phyloP scores from a whole-genome alignment of 768 basidiomycete genomes.

The Leccinum rimulosum region DNA sequence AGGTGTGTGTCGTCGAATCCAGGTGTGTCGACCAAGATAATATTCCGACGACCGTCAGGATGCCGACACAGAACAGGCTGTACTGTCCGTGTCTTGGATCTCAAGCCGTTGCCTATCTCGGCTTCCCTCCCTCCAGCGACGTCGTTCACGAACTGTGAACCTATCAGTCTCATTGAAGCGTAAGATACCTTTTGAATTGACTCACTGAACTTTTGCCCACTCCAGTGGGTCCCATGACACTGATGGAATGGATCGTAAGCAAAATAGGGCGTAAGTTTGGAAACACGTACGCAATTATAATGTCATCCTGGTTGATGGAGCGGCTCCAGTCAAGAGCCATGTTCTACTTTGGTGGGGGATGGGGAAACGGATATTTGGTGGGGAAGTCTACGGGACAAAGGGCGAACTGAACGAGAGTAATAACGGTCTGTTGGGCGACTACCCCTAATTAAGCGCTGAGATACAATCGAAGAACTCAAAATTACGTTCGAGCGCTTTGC shows the following conservation, averaged over 20 bases:
- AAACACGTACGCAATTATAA: slow-evolving; percentile 19
- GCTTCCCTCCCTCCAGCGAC: not conserved
- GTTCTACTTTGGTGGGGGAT: not conserved
- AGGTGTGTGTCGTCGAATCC: slow-evolving; percentile 17
- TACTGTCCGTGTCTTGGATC: slow-evolving; percentile 8
- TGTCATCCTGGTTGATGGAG: slow-evolving; percentile 5
- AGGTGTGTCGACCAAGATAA: slow-evolving; percentile 19
- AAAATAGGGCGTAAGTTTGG: not conserved
- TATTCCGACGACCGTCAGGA: slow-evolving; percentile 12
- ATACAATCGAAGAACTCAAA: not conserved
- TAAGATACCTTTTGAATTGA: not conserved
- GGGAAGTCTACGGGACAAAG: not conserved
- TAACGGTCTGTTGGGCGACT: not conserved
- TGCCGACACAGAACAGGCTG: slow-evolving; percentile 11
- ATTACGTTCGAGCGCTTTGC: not conserved
- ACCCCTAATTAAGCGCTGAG: not conserved
- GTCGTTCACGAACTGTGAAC: slow-evolving; percentile 14
- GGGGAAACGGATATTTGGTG: not conserved
- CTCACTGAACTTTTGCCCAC: slow-evolving; percentile 21
- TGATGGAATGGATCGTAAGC: not conserved
- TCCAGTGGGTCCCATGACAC: slow-evolving; percentile 19
- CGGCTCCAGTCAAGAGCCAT: not conserved
- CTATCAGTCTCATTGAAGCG: not conserved
- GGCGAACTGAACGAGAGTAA: not conserved
- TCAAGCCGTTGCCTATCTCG: not conserved